Evolutionary conservation across 2,329 filamentous ascomycete species (phyloP), one percentile per base, ranked within the genome.

Genomic region (Talaromyces islandicus): DNA sequence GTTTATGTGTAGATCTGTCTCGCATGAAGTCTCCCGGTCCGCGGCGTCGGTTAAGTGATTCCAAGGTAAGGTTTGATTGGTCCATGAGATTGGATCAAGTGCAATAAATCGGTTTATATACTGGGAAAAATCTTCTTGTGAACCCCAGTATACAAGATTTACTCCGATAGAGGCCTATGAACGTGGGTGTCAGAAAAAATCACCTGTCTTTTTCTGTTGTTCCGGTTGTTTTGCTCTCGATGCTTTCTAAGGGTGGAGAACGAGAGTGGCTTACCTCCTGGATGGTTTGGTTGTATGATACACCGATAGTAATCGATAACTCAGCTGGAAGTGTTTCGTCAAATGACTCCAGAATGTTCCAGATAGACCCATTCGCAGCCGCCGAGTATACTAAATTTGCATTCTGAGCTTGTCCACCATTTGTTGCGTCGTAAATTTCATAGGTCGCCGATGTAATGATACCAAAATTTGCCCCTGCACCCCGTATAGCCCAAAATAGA

Each of bases 391-490:
- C 12, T 17, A 66, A 60, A 41, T 65, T 64, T 12, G 63, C 64
- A 52, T 61, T 65, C 52, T 59, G 56, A 29, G 57, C 61, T n/a
- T 64, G 63, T 6, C 67, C 67, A 12, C 55, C 58, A 32, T 68
- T 62, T 7, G 56, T 61, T 29, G 58, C 54, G 48, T 64, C 11
- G 32, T 72, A 69, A 21, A 76, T 67, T 54, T 71, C 69, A 63
- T 71, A 75, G 19, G 67, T 71, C 12, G 64, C 67, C 6, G 57
- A 61, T 0, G 74, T 77, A 3, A 76, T 69, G 30, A 76, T 70
- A 0, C 73, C 74, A 59, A 76, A 76, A 27, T 69, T 72, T 14
- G 73, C 69, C 7, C 68, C 73, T 6, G 74, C 73, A 24, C 74
- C 74, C 29, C 70, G 70, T 43, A 75, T 64, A 2, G 74, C 73